A percentile compares a stretch with the other conserved stretches of the same genome.
Evolutionary conservation across 73 alveolate genomes (phyloP).

Genomic region (Paramecium sexaurelia): DNA sequence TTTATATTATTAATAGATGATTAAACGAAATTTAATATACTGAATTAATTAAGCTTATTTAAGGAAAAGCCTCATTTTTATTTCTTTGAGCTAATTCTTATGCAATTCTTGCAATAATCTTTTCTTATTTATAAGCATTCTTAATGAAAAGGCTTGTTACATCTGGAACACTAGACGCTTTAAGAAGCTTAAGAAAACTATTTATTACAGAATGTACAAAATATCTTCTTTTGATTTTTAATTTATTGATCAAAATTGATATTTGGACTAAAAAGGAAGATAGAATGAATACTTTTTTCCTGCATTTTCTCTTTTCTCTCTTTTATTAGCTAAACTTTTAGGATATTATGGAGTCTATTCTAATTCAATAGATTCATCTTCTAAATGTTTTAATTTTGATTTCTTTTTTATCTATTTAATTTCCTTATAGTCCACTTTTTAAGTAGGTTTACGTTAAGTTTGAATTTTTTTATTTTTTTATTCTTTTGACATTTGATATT

Average conservation of each 20-base stretch:
- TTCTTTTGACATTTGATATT: background rate
- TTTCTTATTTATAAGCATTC: background rate
- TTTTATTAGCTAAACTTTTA: background rate
- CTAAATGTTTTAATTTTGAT: background rate
- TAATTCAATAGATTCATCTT: constrained; percentile 12
- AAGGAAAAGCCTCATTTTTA: background rate
- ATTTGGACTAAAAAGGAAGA: background rate
- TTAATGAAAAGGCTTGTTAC: background rate
- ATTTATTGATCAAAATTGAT: background rate
- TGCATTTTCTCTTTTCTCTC: constrained; percentile 55
- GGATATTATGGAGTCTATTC: background rate
- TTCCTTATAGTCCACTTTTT: background rate
- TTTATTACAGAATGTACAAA: background rate
- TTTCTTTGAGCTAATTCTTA: background rate
- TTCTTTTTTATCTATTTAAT: background rate
- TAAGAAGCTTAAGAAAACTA: background rate
- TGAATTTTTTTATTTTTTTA: background rate
- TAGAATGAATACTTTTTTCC: constrained; percentile 2
- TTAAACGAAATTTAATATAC: background rate
- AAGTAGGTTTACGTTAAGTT: background rate
- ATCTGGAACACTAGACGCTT: background rate
- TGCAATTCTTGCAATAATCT: background rate
- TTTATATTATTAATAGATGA: background rate
- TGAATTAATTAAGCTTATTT: background rate
- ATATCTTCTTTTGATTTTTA: background rate